Conservation (phyloP, 2,329 filamentous ascomycete genomes). For the Colletotrichum destructivum region DNA sequence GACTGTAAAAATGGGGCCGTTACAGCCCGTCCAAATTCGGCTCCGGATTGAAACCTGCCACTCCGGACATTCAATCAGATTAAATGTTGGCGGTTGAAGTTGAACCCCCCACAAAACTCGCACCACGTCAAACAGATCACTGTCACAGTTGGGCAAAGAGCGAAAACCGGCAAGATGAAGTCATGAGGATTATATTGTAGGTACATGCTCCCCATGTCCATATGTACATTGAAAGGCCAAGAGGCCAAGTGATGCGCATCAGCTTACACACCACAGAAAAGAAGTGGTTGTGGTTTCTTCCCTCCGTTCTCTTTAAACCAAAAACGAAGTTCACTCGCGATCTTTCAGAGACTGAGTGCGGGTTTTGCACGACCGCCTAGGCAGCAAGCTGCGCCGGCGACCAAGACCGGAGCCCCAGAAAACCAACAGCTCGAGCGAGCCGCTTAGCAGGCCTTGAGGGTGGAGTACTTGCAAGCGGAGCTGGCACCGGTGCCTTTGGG, state of each 20-base stretch:
- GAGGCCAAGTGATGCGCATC: constrained; percentile 32
- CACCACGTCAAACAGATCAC: too few relatives aligned
- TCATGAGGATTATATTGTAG: constrained; percentile 40
- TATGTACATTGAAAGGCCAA: constrained; percentile 40
- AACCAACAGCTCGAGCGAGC: background rate
- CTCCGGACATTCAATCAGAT: too few relatives aligned
- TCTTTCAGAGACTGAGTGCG: constrained; percentile 27
- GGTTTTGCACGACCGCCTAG: background rate
- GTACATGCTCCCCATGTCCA: constrained; percentile 35
- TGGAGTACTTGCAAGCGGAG: constrained; percentile 35
- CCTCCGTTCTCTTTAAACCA: constrained; percentile 26
- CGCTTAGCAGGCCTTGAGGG: constrained; percentile 42
- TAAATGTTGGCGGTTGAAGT: too few relatives aligned
- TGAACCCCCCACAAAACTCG: background rate
- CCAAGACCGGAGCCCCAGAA: constrained; percentile 2
- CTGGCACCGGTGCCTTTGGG: background rate
- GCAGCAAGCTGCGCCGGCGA: background rate
- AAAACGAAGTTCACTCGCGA: constrained; percentile 24
- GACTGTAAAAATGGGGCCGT: too few relatives aligned
- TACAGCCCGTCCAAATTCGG: too few relatives aligned
- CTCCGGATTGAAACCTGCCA: too few relatives aligned
- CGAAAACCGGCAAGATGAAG: background rate
- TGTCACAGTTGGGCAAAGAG: background rate
- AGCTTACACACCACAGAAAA: constrained; percentile 40
- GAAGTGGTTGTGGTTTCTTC: constrained; percentile 22